A percentile compares a stretch with the other conserved stretches of the same genome.
Evolutionary conservation across 257 asterid species (phyloP).

Genomic region (Cruciata laevipes): DNA sequence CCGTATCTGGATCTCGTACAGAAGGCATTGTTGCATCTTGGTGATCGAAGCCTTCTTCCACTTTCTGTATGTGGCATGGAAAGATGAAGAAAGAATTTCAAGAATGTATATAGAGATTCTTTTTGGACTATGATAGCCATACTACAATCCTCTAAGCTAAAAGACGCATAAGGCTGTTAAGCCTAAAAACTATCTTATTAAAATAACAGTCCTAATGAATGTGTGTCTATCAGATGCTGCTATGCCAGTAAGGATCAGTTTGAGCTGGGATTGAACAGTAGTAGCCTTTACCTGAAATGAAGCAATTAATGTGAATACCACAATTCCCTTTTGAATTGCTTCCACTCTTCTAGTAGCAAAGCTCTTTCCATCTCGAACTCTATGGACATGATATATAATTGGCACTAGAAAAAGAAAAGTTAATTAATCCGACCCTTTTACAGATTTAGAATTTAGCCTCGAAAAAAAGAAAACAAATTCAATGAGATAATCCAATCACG

Average conservation of each 20-base stretch:
- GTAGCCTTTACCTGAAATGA: constrained; percentile 77
- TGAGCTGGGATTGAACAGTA: background rate
- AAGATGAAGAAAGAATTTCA: background rate
- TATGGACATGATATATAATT: constrained; percentile 81
- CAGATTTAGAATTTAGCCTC: background rate
- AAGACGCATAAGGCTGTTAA: background rate
- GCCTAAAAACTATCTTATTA: background rate
- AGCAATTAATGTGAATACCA: constrained; percentile 66
- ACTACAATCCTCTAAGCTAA: background rate
- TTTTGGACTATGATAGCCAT: background rate
- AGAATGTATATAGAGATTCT: background rate
- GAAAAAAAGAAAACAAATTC: background rate
- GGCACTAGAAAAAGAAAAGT: constrained; percentile 45
- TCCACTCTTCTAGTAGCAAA: constrained; percentile 97
- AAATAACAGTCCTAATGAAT: background rate
- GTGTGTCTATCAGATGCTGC: background rate
- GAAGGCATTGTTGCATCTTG: constrained; percentile 72
- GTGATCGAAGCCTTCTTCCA: constrained; percentile 72
- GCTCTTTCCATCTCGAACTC: constrained; percentile 95
- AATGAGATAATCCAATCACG: background rate
- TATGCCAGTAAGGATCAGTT: background rate
- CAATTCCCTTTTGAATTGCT: constrained; percentile 86
- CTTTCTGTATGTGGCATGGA: constrained; percentile 56
- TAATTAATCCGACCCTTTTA: background rate
- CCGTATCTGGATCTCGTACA: constrained; percentile 79